Evolutionary conservation across 495 filamentous ascomycete species (phyloP).

Genomic region (Aspergillus avenaceus): DNA sequence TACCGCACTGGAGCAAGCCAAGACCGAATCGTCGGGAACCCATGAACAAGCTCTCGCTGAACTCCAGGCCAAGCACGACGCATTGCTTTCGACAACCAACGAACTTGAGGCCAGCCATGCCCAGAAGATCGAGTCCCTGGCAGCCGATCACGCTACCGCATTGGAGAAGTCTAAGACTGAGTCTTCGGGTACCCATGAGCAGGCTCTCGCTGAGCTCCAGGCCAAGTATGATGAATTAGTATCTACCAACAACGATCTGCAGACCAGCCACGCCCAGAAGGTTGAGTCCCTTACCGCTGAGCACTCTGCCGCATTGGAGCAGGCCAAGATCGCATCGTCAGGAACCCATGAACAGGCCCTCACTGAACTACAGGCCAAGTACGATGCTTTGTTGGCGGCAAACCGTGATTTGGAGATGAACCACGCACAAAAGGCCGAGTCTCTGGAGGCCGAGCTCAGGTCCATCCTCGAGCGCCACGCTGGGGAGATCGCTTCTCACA

Average conservation of each 20-base stretch:
- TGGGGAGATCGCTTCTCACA: constrained; percentile 28
- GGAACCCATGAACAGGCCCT: constrained; percentile 29
- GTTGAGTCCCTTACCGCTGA: constrained; percentile 28
- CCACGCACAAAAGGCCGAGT: constrained; percentile 29
- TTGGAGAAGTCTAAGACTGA: constrained; percentile 27
- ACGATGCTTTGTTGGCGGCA: constrained; percentile 33
- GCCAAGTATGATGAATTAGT: constrained; percentile 36
- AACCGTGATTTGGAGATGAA: constrained; percentile 30
- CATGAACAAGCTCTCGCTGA: constrained; percentile 30
- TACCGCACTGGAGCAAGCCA: constrained; percentile 27
- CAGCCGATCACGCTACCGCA: constrained; percentile 27
- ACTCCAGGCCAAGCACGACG: constrained; percentile 40
- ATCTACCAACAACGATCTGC: constrained; percentile 29
- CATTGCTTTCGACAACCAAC: constrained; percentile 26
- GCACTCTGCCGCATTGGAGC: constrained; percentile 32
- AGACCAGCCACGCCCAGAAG: constrained; percentile 29
- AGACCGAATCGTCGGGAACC: constrained; percentile 25
- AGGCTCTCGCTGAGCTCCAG: constrained; percentile 34
- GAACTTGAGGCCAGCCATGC: constrained; percentile 34
- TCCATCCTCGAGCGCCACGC: constrained; percentile 27
- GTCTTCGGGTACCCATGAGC: constrained; percentile 27
- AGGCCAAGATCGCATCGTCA: constrained; percentile 22
- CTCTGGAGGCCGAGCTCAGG: constrained; percentile 36
- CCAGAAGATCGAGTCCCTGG: constrained; percentile 28
- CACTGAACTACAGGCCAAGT: constrained; percentile 35